A percentile compares a stretch with the other conserved stretches of the same genome.
phyloP scores from a whole-genome alignment of 1,284 basidiomycete genomes.

The Malassezia arunalokei region DNA sequence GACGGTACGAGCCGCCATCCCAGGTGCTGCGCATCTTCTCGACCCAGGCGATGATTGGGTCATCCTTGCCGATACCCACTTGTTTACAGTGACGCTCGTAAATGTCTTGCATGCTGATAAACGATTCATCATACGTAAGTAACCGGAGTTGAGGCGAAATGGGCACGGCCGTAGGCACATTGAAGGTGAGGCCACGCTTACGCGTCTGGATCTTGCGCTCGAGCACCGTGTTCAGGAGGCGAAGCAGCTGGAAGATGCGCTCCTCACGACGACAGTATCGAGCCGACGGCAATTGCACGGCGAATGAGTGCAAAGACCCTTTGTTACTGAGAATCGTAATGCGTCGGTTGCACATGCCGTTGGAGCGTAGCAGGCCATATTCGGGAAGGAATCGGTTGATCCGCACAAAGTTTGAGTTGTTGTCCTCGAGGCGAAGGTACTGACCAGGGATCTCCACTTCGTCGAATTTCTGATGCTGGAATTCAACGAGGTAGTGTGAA shows the following conservation, averaged over 20 bases:
- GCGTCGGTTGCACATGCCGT: slow-evolving; percentile 77
- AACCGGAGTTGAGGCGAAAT: slow-evolving; percentile 74
- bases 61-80: slow-evolving; percentile 68
- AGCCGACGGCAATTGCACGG: slow-evolving; percentile 76
- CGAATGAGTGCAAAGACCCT: slow-evolving; percentile 74
- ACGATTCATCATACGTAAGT: slow-evolving; percentile 80
- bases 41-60: slow-evolving; percentile 53
- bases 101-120: slow-evolving; percentile 81
- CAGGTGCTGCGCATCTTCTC: slow-evolving; percentile 43
- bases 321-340: slow-evolving; percentile 87
- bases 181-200: slow-evolving; percentile 81
- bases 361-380: slow-evolving; percentile 72
- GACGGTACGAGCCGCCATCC: slow-evolving; percentile 22
- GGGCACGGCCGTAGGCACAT: slow-evolving; percentile 74
- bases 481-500: slow-evolving; percentile 90
- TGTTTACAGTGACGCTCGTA: slow-evolving; percentile 78
- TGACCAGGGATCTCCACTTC: slow-evolving; percentile 98
- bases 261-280: slow-evolving; percentile 86
- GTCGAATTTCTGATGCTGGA: slow-evolving; percentile 94
- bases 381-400: slow-evolving; percentile 83
- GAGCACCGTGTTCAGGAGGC: slow-evolving; percentile 66
- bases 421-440: slow-evolving; percentile 73
- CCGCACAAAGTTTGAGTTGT: slow-evolving; percentile 77
- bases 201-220: slow-evolving; percentile 71
- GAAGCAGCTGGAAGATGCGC: slow-evolving; percentile 76